Percentiles rank a stretch among this genome's conserved stretches.
Conservation (phyloP, 1,139 yeast species). For the Spathaspora sp. region DNA sequence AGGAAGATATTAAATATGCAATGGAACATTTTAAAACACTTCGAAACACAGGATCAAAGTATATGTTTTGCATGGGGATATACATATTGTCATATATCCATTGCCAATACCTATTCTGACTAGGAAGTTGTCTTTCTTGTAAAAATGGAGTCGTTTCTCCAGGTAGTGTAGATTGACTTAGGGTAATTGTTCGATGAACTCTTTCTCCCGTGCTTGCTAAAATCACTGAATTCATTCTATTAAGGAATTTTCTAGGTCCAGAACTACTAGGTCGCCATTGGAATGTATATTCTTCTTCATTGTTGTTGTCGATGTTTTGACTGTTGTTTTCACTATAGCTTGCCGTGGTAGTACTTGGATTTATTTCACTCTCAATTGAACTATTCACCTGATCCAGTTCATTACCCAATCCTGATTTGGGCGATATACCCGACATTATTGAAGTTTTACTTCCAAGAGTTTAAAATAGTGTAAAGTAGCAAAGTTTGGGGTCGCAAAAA, state of each 20-base stretch:
- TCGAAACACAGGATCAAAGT: constrained; percentile 20
- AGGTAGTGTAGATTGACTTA: constrained; percentile 2
- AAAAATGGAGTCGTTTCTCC: constrained; percentile 8
- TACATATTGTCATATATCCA: constrained; percentile 2
- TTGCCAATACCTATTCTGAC: constrained; percentile 1
- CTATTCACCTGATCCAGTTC: background rate
- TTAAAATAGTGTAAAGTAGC: too few relatives aligned
- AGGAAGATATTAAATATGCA: constrained; percentile 70
- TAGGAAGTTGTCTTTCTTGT: constrained; percentile 6
- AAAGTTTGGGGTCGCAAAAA: too few relatives aligned
- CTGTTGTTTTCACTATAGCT: background rate
- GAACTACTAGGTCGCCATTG: constrained; percentile 9
- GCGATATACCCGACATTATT: background rate
- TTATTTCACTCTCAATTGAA: background rate
- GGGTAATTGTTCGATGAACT: constrained; percentile 30
- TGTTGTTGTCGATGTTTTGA: background rate
- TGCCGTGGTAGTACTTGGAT: background rate
- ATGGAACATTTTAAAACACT: constrained; percentile 63
- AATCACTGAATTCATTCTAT: constrained; percentile 37
- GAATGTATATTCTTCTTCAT: constrained; percentile 5
- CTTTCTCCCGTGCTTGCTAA: constrained; percentile 41
- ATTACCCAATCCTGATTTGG: background rate
- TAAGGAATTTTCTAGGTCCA: constrained; percentile 14
- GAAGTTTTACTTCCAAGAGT: background rate
- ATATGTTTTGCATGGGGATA: constrained; percentile 8